A percentile compares a stretch with the other conserved stretches of the same genome.
These are phyloP conservation scores for Ascochyta viciae-villosae DNA, from an alignment of 2,329 filamentous ascomycete genomes.

Conservation along the genomic window DNA sequence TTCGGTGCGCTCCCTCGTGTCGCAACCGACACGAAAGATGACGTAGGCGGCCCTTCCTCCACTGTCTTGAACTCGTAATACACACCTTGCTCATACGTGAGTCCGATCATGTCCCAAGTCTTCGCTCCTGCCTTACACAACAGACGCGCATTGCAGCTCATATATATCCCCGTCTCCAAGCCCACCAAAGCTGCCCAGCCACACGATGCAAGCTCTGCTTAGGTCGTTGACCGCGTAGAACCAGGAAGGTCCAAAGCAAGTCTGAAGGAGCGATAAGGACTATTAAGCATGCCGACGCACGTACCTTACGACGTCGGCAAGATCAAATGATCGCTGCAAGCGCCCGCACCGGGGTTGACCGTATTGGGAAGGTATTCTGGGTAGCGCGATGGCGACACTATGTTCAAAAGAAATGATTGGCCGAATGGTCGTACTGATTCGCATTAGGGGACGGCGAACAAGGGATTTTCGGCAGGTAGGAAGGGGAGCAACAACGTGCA, in stretches of 20 bases:
- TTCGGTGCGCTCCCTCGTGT: constrained; percentile 3
- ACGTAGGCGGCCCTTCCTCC: constrained; percentile 1
- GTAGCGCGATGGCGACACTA: constrained; percentile 11
- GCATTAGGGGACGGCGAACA: constrained; percentile 14
- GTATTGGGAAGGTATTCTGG: constrained; percentile 14
- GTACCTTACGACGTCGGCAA: constrained; percentile 4
- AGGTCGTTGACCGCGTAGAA: neutral
- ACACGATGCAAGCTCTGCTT: too few relatives aligned
- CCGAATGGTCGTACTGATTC: constrained; percentile 4
- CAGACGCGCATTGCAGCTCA: constrained; percentile 7
- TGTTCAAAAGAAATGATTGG: constrained; percentile 6
- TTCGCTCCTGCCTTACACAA: constrained; percentile 17
- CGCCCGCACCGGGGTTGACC: constrained; percentile 11
- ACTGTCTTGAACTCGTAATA: constrained; percentile 1
- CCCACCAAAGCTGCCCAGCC: neutral
- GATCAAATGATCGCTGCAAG: constrained; percentile 20
- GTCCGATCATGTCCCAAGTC: neutral
- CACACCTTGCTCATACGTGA: constrained; percentile 9
- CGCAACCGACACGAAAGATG: neutral
- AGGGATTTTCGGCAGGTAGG: constrained; percentile 19
- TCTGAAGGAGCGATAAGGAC: constrained; percentile 14
- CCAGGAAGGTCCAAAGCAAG: constrained; percentile 12
- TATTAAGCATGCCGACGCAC: constrained; percentile 2
- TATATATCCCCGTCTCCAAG: constrained; percentile 8
- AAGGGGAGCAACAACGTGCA: constrained; percentile 9